Conservation (phyloP, 176 grass and related monocot genomes). For the Lolium multiflorum region DNA sequence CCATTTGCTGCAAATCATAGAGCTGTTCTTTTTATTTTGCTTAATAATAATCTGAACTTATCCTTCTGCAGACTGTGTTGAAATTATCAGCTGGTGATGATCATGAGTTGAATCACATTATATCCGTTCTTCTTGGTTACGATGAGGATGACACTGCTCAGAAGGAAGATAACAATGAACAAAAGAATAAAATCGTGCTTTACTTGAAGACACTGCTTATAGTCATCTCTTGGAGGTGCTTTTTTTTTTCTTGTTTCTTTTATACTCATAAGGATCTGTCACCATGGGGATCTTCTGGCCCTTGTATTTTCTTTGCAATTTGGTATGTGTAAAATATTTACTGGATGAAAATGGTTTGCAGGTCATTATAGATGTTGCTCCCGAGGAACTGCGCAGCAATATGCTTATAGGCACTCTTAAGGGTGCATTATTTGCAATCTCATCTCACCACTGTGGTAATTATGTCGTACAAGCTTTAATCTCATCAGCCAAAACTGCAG, state of each 20-base stretch:
- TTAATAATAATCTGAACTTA: slow-evolving; percentile 18
- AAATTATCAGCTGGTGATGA: slow-evolving; percentile 72
- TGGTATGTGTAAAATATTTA: slow-evolving; percentile 8
- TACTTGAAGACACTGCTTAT: slow-evolving; percentile 88
- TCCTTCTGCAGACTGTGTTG: slow-evolving; percentile 63
- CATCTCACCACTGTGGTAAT: slow-evolving; percentile 87
- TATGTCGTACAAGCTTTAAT: slow-evolving; percentile 93
- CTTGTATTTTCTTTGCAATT: slow-evolving; percentile 19
- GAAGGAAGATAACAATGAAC: slow-evolving; percentile 46
- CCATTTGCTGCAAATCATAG: background rate
- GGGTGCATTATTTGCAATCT: slow-evolving; percentile 80
- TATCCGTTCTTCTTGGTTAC: slow-evolving; percentile 70
- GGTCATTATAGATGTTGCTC: slow-evolving; percentile 93
- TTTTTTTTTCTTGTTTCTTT: slow-evolving; percentile 20
- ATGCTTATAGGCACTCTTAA: slow-evolving; percentile 70
- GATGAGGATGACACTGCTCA: slow-evolving; percentile 41
- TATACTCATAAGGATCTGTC: background rate
- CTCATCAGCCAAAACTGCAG: slow-evolving; percentile 80
- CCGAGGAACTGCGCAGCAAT: slow-evolving; percentile 66
- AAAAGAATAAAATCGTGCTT: slow-evolving; percentile 72
- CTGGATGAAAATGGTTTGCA: slow-evolving; percentile 49
- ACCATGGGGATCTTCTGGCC: background rate
- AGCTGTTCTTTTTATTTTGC: background rate
- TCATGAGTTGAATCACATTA: slow-evolving; percentile 65
- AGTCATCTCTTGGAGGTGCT: slow-evolving; percentile 94